Evolutionary conservation across 768 basidiomycete genomes (phyloP), one percentile per base, ranked within the genome.

Genomic region (Goffeauzyma gilvescens): DNA sequence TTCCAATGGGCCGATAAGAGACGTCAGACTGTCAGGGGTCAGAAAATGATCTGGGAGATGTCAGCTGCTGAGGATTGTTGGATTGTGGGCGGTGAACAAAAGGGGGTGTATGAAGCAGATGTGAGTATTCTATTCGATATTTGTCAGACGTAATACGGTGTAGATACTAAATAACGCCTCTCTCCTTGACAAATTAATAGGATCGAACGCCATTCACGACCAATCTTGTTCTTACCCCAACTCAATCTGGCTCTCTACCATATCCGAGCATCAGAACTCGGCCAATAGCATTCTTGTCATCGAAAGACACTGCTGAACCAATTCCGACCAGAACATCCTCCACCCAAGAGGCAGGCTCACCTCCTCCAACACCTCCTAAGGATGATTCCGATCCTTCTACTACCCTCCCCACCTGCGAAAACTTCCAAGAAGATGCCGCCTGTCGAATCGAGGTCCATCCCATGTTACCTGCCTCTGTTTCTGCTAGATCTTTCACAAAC

Each of bases 21-120:
- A 21, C 9, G 22, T 20, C 17, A 6, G 37, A 24, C 12, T 10
- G 6, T 20, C 9, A 17, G 17, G 20, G 20, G 22, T 23, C 10
- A 23, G n/a, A n/a, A n/a, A n/a, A 49, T 49, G 47, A 32, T 42
- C 10, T 49, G 44, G 21, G 47, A 49, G 18, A 22, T 49, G 13
- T 13, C 41, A 18, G 38, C 38, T 14, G 47, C 44, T 13, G 33
- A 39, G 23, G 42, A 44, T 22, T 31, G 23, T n/a, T 49, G 47
- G 47, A 32, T 49, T 4, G 38, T 49, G 6, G 33, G 31, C 15
- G 47, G 47, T 12, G 33, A 26, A 18, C 44, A 44, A 26, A 39
- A 38, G 32, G 47, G 47, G 17, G 38, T 32, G 9, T 49, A 39
- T 24, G 12, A 15, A 4, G 41, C 42, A 24, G 15, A 38, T n/a